Evolutionary conservation across 1,139 yeast genomes (phyloP).

Genomic region (Magnusiomyces suaveolens): DNA sequence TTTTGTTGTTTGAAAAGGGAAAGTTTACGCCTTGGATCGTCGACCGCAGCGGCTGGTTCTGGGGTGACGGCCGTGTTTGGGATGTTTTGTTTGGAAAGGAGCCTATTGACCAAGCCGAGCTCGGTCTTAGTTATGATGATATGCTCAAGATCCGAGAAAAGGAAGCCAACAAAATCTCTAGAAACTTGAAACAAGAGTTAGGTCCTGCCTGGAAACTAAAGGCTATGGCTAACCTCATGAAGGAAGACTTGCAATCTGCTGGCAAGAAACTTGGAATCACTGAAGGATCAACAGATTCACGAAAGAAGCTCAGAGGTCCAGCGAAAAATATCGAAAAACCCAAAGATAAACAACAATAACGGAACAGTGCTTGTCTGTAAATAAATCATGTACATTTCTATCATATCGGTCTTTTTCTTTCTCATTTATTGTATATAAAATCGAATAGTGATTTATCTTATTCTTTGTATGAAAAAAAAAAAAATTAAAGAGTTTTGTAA

Average conservation of each 20-base stretch:
- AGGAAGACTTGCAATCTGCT: conserved; percentile 27
- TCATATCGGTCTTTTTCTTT: too few species aligned
- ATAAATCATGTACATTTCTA: too few species aligned
- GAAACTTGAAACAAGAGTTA: conserved; percentile 31
- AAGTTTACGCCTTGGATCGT: conserved; percentile 59
- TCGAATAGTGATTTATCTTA: too few species aligned
- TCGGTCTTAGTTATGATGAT: conserved; percentile 61
- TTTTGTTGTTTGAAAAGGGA: conserved; percentile 54
- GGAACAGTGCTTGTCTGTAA: too few species aligned
- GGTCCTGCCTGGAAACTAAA: conserved; percentile 35
- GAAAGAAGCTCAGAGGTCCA: background rate
- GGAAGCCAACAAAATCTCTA: conserved; percentile 26
- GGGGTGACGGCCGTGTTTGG: conserved; percentile 86
- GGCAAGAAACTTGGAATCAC: conserved; percentile 7
- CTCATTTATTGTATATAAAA: too few species aligned
- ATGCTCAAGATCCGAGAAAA: conserved; percentile 27
- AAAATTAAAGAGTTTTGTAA: too few species aligned
- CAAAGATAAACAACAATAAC: too few species aligned
- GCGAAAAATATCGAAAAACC: background rate
- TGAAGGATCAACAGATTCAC: background rate
- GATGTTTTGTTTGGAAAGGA: conserved; percentile 75
- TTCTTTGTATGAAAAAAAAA: too few species aligned
- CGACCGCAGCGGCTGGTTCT: conserved; percentile 77
- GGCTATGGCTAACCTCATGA: conserved; percentile 29
- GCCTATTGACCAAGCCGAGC: conserved; percentile 63